phyloP scores from a whole-genome alignment of 139 green algal genomes.

The Tetradesmus lagerheimii region DNA sequence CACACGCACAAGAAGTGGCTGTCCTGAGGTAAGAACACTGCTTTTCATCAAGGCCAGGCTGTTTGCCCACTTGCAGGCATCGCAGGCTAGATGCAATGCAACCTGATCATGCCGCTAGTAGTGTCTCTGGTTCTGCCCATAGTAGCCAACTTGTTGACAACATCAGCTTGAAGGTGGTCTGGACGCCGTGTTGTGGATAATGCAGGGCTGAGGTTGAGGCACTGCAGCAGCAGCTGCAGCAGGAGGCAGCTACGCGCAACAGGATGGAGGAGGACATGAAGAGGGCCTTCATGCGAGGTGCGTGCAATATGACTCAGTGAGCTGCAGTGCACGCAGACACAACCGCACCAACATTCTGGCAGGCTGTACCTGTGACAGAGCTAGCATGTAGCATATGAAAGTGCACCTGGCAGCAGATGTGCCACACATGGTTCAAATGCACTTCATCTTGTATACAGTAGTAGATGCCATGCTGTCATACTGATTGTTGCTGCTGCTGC shows the following conservation, averaged over 20 bases:
- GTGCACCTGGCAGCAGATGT: too few species aligned
- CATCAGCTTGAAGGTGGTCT: too few species aligned
- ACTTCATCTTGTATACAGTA: too few species aligned
- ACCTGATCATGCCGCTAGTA: not conserved
- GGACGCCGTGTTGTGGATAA: too few species aligned
- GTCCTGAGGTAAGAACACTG: not conserved
- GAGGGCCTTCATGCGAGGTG: conserved; percentile 30
- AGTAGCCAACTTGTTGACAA: too few species aligned
- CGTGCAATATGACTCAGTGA: too few species aligned
- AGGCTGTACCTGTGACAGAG: too few species aligned
- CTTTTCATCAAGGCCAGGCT: not conserved
- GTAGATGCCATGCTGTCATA: too few species aligned
- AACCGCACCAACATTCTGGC: too few species aligned
- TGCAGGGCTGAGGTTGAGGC: conserved; percentile 14
- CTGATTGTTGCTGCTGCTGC: too few species aligned
- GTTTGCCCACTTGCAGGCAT: not conserved
- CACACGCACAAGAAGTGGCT: conserved; percentile 4
- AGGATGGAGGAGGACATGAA: conserved; percentile 42
- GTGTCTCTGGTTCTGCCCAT: not conserved
- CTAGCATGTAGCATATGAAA: too few species aligned
- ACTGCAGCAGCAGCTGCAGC: conserved; percentile 28
- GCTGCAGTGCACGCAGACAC: not conserved
- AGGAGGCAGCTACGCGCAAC: conserved; percentile 21
- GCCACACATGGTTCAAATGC: too few species aligned
- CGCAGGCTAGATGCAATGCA: not conserved